Evolutionary conservation across 768 basidiomycete genomes (phyloP).

Genomic region (Lactarius tabidus): DNA sequence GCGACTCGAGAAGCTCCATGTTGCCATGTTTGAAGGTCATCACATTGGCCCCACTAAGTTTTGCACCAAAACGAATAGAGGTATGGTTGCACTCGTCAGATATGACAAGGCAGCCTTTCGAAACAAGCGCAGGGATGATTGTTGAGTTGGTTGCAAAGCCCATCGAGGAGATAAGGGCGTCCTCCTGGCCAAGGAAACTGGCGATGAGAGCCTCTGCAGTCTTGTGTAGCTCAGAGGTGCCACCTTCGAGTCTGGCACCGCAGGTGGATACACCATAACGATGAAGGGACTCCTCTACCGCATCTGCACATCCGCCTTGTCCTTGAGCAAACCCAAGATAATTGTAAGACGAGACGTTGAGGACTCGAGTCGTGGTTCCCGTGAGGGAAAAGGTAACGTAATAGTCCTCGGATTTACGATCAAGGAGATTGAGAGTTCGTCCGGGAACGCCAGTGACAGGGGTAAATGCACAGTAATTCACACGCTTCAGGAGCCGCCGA

Average conservation of each 20-base stretch:
- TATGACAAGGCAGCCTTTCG: conserved; percentile 90
- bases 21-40: conserved; percentile 97
- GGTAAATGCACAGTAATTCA: conserved; percentile 93
- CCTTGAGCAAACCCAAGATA: conserved; percentile 98
- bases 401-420: conserved; percentile 80
- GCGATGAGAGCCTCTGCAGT: conserved; percentile 84
- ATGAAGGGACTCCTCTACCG: conserved; percentile 77
- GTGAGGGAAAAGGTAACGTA: conserved; percentile 74
- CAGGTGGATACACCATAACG: conserved; percentile 78
- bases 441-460: conserved; percentile 95
- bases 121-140: conserved; percentile 84
- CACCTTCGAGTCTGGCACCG: conserved; percentile 77
- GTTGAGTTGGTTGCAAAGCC: conserved; percentile 95
- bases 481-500: conserved; percentile 86
- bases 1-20: conserved; percentile 72
- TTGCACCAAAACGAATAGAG: conserved; percentile 88
- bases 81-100: conserved; percentile 98
- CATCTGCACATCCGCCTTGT: conserved; percentile 89
- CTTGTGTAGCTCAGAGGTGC: conserved; percentile 78
- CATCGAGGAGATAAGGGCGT: conserved; percentile 88
- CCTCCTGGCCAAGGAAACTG: conserved; percentile 85
- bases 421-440: conserved; percentile 81
- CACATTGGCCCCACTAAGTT: conserved; percentile 83
- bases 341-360: conserved; percentile 98
- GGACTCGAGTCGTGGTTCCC: conserved; percentile 77